These are phyloP conservation scores for Carnegiea gigantea DNA, from an alignment of 179 eudicot genomes.

Conservation along the genomic window DNA sequence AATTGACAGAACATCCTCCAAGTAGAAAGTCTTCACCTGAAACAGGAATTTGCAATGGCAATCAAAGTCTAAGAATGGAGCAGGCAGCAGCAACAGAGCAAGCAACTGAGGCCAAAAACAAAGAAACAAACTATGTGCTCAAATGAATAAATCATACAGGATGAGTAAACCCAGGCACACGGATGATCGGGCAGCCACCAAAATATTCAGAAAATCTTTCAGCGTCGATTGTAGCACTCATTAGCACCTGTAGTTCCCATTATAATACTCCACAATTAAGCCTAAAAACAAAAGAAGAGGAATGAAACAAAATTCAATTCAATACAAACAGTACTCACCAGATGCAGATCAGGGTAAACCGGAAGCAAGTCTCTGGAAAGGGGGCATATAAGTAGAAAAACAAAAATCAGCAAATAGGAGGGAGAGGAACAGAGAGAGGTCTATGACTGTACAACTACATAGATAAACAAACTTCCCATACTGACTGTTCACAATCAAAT, in stretches of 20 bases:
- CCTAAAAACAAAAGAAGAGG: background rate
- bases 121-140: background rate
- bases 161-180: slow-evolving; percentile 94
- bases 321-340: slow-evolving; percentile 50
- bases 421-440: slow-evolving; percentile 17
- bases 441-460: slow-evolving; percentile 15
- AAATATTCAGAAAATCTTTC: slow-evolving; percentile 92
- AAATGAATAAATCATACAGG: slow-evolving; percentile 52
- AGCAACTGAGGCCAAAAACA: slow-evolving; percentile 5
- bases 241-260: slow-evolving; percentile 58
- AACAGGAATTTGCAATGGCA: slow-evolving; percentile 19
- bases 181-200: slow-evolving; percentile 93
- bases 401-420: slow-evolving; percentile 15
- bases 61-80: background rate
- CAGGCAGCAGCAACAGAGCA: background rate
- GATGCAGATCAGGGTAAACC: slow-evolving; percentile 62
- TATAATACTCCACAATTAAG: slow-evolving; percentile 8
- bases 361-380: slow-evolving; percentile 96
- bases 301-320: background rate
- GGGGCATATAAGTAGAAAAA: slow-evolving; percentile 29
- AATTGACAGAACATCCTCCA: slow-evolving; percentile 77
- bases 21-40: slow-evolving; percentile 75
- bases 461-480: slow-evolving; percentile 2
- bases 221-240: slow-evolving; percentile 99
- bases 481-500: background rate